phyloP scores from a whole-genome alignment of 352 stramenopile genomes.

The Globisporangium perplexum region DNA sequence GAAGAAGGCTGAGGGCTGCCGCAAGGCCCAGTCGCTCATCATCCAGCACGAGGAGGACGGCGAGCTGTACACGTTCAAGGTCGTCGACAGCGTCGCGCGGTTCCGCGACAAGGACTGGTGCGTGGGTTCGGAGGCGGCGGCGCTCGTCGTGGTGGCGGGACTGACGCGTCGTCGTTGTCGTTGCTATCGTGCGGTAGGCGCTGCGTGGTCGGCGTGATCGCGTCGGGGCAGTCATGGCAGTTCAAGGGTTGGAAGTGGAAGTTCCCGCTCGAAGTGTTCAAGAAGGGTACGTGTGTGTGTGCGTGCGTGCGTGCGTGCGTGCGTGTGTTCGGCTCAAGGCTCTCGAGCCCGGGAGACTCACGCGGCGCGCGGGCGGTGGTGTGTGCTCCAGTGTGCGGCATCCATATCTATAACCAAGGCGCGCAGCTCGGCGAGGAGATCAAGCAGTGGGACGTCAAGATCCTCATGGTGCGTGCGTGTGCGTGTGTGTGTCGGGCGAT shows the following conservation, averaged over 20 bases:
- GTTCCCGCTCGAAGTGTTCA: conserved; percentile 89
- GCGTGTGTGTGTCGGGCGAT: too few species aligned
- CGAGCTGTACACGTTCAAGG: conserved; percentile 79
- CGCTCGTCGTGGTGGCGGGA: too few species aligned
- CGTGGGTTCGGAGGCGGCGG: too few species aligned
- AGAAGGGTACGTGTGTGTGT: too few species aligned
- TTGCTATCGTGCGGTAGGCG: conserved; percentile 43
- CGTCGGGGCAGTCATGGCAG: conserved; percentile 87
- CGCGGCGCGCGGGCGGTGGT: too few species aligned
- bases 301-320: too few species aligned
- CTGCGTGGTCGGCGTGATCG: conserved; percentile 86
- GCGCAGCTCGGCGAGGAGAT: conserved; percentile 75
- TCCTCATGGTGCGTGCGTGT: conserved; percentile 66
- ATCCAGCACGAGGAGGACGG: conserved; percentile 81
- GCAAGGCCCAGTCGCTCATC: conserved; percentile 79
- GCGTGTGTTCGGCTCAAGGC: too few species aligned
- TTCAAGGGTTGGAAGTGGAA: conserved; percentile 94
- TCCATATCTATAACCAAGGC: conserved; percentile 83
- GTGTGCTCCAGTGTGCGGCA: conserved; percentile 78
- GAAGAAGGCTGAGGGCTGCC: conserved; percentile 78
- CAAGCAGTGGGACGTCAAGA: conserved; percentile 89
- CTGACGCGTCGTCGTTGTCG: not conserved
- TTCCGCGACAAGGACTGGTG: conserved; percentile 88
- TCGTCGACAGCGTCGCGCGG: conserved; percentile 83
- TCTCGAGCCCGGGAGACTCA: too few species aligned